Conservation (phyloP, 352 stramenopile genomes). For the Globisporangium perplexum region DNA sequence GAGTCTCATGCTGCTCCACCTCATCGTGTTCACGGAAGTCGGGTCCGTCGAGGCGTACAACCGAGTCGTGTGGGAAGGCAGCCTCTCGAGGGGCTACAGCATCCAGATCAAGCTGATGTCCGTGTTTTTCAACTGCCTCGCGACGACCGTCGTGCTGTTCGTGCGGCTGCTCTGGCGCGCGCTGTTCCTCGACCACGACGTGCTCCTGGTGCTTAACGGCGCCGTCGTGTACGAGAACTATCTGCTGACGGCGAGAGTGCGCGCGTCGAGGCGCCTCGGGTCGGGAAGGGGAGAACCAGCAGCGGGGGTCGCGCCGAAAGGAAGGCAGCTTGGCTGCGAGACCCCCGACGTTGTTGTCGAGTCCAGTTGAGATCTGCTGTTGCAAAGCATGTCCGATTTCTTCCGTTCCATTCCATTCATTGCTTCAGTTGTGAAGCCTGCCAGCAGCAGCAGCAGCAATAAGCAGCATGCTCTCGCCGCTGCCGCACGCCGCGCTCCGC, state of each 20-base stretch:
- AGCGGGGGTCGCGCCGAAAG: too few relatives aligned
- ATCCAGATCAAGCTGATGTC: constrained; percentile 17
- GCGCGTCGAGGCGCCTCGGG: not conserved
- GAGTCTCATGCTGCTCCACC: constrained; percentile 1
- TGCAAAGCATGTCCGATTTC: too few relatives aligned
- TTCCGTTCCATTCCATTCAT: too few relatives aligned
- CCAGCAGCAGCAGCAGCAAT: too few relatives aligned
- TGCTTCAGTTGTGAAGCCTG: too few relatives aligned
- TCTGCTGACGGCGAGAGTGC: constrained; percentile 1
- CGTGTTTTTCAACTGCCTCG: constrained; percentile 18
- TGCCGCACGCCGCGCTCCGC: constrained; percentile 31
- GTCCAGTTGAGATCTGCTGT: too few relatives aligned
- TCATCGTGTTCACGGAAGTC: not conserved
- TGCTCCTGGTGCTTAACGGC: constrained; percentile 20
- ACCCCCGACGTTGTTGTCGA: not conserved
- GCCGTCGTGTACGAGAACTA: constrained; percentile 18
- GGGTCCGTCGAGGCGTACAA: constrained; percentile 14
- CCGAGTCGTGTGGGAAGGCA: constrained; percentile 10
- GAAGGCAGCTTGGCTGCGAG: not conserved
- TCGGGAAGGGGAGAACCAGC: not conserved
- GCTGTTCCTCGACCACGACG: constrained; percentile 6
- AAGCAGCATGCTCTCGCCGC: constrained; percentile 70
- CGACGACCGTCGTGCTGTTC: constrained; percentile 12
- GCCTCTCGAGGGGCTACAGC: not conserved
- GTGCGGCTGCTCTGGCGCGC: constrained; percentile 21